Evolutionary conservation across 1,284 basidiomycete species (phyloP).

Genomic region (Fomitopsis betulina): DNA sequence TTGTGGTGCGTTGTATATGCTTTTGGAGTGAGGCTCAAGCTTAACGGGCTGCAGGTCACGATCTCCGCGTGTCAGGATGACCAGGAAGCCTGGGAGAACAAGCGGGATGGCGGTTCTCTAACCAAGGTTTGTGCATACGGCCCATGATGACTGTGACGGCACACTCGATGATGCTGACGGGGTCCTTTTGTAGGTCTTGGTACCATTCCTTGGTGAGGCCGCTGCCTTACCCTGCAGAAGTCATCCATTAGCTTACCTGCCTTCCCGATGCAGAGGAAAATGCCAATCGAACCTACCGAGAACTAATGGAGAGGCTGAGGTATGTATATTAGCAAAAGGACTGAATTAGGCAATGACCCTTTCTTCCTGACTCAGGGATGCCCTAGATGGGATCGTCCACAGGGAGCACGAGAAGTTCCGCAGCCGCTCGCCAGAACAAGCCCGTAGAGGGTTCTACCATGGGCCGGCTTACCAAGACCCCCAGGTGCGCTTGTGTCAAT

Average conservation of each 20-base stretch:
- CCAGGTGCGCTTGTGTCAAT: not conserved
- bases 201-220: slow-evolving; percentile 5
- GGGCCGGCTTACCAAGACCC: not conserved
- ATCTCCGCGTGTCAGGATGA: slow-evolving; percentile 13
- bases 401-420: not conserved
- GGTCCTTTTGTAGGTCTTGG: slow-evolving; percentile 10
- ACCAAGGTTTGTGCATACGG: not conserved
- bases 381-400: not conserved
- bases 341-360: not conserved
- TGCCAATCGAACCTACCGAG: slow-evolving; percentile 4
- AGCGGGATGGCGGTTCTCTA: not conserved
- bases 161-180: not conserved
- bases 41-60: not conserved
- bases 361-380: not conserved
- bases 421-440: not conserved
- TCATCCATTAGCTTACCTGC: not conserved
- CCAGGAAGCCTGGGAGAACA: not conserved
- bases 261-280: slow-evolving; percentile 2
- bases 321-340: not conserved
- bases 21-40: not conserved
- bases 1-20: not conserved
- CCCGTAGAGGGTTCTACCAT: not conserved
- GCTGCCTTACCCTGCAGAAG: not conserved
- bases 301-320: slow-evolving; percentile 6
- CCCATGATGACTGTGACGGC: no score